Conservation (phyloP, 2,329 filamentous ascomycete species). For the Grosmannia serpens region DNA sequence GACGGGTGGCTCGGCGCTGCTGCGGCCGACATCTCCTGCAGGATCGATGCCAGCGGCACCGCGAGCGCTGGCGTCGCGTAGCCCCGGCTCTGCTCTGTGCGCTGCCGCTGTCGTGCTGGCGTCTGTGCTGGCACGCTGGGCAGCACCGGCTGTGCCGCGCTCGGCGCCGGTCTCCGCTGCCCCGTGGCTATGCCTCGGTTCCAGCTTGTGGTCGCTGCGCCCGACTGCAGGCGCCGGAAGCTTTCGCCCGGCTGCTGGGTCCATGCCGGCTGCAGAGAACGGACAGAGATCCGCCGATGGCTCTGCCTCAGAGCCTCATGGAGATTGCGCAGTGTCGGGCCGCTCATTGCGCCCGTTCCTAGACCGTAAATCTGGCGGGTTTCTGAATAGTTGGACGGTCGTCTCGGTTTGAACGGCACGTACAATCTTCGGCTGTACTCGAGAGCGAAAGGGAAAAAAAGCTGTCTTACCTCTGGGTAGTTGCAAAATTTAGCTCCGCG, state of each 20-base stretch:
- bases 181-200: background rate
- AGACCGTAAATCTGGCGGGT: background rate
- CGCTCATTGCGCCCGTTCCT: background rate
- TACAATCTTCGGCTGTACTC: background rate
- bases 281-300: background rate
- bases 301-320: background rate
- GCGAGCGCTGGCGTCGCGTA: background rate
- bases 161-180: no score
- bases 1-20: conserved; percentile 7
- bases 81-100: background rate
- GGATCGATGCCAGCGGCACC: background rate
- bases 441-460: background rate
- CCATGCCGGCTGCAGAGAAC: background rate
- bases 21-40: background rate
- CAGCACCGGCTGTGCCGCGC: no score
- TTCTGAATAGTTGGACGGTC: background rate
- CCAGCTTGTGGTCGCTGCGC: background rate
- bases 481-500: background rate
- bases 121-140: background rate
- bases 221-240: background rate
- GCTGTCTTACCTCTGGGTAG: background rate
- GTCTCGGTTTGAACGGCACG: background rate
- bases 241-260: no score
- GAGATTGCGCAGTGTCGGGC: background rate
- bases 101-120: background rate